Percentiles rank a stretch among this genome's conserved stretches.
phyloP scores from a whole-genome alignment of 2,329 filamentous ascomycete species.

The Alternaria incomplexa region DNA sequence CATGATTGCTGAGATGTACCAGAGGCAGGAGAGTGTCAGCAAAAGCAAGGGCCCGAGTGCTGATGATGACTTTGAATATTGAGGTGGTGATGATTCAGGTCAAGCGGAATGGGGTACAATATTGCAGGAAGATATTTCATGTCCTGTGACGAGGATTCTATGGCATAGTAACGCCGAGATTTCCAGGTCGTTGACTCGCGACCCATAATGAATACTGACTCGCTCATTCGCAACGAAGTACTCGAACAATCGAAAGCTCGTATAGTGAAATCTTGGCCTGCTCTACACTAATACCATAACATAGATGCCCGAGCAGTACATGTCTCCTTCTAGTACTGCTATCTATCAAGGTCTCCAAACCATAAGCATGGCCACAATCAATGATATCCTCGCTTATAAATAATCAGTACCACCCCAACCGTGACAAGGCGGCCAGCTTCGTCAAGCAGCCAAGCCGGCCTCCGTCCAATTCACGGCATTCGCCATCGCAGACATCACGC shows the following conservation, averaged over 20 bases:
- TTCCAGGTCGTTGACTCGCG: not conserved
- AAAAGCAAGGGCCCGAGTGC: constrained; percentile 86
- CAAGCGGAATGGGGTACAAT: not conserved
- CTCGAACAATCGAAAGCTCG: not conserved
- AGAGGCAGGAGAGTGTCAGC: constrained; percentile 86
- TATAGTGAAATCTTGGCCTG: not conserved
- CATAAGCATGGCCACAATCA: not conserved
- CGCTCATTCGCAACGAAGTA: not conserved
- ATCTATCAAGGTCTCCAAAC: not conserved
- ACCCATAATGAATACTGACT: not conserved
- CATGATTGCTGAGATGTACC: constrained; percentile 96
- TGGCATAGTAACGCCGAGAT: not conserved
- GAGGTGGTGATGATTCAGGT: not conserved
- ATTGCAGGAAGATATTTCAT: not conserved
- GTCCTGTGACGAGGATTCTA: not conserved
- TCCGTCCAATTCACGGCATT: not conserved
- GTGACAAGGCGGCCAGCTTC: not conserved
- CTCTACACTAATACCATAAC: not conserved
- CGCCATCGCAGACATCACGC: not conserved
- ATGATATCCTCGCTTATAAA: not conserved
- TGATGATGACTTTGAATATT: constrained; percentile 99
- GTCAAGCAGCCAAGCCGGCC: not conserved
- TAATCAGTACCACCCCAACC: not conserved
- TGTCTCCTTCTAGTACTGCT: not conserved
- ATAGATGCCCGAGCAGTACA: not conserved